A percentile compares a stretch with the other conserved stretches of the same genome.
Conservation (phyloP, 768 basidiomycete genomes). For the Pulveroboletus frians region DNA sequence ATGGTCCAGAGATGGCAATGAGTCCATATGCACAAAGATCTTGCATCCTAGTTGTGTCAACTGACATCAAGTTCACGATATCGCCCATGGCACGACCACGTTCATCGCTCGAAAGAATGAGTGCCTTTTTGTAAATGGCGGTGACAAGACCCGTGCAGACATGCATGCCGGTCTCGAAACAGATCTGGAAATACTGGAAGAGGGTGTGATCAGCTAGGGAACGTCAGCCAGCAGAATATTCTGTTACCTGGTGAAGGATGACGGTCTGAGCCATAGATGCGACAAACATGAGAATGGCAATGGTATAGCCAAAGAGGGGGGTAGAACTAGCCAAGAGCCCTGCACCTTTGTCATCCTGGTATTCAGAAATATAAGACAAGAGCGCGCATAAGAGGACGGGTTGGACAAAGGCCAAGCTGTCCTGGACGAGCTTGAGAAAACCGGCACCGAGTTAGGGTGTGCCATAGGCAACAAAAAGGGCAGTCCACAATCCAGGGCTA, state of each 20-base stretch:
- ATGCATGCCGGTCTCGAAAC: conserved; percentile 88
- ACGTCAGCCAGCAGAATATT: background rate
- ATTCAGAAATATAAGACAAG: conserved; percentile 74
- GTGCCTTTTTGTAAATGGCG: conserved; percentile 79
- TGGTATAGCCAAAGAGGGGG: conserved; percentile 63
- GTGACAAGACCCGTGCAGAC: conserved; percentile 84
- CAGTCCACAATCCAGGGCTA: conserved; percentile 64
- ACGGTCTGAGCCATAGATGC: conserved; percentile 76
- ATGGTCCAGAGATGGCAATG: conserved; percentile 79
- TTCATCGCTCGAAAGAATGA: conserved; percentile 84
- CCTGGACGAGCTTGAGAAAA: conserved; percentile 70
- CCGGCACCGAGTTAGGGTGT: conserved; percentile 62
- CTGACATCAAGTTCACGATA: conserved; percentile 92
- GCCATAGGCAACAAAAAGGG: conserved; percentile 76
- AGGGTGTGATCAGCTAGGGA: background rate
- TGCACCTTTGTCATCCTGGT: conserved; percentile 47
- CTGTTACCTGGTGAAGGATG: conserved; percentile 66
- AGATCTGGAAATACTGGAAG: conserved; percentile 75
- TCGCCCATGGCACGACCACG: conserved; percentile 80
- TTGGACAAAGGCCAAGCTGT: conserved; percentile 76
- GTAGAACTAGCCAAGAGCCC: conserved; percentile 28
- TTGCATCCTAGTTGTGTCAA: conserved; percentile 74
- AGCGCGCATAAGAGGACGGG: conserved; percentile 81
- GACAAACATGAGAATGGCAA: conserved; percentile 76
- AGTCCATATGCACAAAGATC: conserved; percentile 81